Evolutionary conservation across 495 filamentous ascomycete species (phyloP).

Genomic region (Aspergillus asperescens): DNA sequence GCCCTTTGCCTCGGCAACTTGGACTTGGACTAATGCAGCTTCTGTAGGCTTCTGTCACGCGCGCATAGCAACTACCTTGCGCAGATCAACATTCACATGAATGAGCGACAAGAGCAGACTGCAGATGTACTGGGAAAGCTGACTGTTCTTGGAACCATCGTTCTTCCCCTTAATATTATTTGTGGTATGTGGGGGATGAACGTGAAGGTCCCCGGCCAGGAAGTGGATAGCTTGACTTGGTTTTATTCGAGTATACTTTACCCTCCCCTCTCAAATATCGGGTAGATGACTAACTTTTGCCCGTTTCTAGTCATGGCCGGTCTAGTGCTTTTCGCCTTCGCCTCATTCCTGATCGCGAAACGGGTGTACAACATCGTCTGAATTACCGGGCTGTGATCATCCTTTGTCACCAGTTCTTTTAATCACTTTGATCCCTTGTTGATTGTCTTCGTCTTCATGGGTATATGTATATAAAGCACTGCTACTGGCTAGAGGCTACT

Average conservation of each 20-base stretch:
- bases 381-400: not conserved
- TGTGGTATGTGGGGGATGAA: conserved; percentile 99
- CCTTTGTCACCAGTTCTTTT: not conserved
- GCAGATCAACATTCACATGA: conserved; percentile 92
- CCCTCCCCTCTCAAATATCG: not conserved
- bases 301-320: conserved; percentile 63
- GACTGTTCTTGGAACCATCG: conserved; percentile 93
- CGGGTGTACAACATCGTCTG: conserved; percentile 64
- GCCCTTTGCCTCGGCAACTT: not conserved
- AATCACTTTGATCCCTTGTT: not conserved
- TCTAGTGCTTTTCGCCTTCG: conserved; percentile 69
- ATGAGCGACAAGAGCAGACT: conserved; percentile 93
- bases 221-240: conserved; percentile 57
- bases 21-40: conserved; percentile 12
- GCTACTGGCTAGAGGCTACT: not conserved
- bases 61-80: conserved; percentile 96
- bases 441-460: not conserved
- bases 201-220: conserved; percentile 88
- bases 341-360: conserved; percentile 79
- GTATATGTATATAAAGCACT: not conserved
- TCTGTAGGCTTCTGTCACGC: conserved; percentile 71
- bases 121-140: conserved; percentile 90
- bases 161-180: conserved; percentile 96
- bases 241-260: conserved; percentile 54
- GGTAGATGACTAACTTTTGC: not conserved